Base-by-base conservation (phyloP, 1,284 basidiomycete genomes). In the Marasmius oreades region DNA sequence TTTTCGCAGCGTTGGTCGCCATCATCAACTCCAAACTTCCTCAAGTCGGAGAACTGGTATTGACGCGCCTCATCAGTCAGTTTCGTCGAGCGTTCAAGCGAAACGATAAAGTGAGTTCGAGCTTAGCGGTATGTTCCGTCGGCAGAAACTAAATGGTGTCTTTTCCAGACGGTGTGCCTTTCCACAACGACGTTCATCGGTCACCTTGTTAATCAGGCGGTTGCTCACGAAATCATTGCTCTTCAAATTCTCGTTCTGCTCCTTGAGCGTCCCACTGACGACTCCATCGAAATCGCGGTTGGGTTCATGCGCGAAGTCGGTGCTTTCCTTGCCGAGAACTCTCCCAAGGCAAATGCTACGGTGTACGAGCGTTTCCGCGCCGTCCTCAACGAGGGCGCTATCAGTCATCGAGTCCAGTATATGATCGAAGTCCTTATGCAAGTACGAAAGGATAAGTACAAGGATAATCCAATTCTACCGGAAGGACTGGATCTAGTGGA, bases 351-450 rank as follows among this genome's bases (percentile, higher is more conserved):
- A 59, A 98, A 93, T 67, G 90, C 93, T 39, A 89, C 87, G 51
- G 89, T 98, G 43, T 98, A 88, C 69, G 97, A 98, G 70, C 90
- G 95, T 37, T 98, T 99, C 83, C 88, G 96, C 50, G 92, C 93
- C 0, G 94, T 98, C 5, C 77, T 99, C 44, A 97, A 99, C 73
- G 97, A 99, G 70, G 95, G 93, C 46, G 77, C 82, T 42, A 96
- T 99, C 71, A 93, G 91, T 67, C 95, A 98, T 67, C 86, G 97
- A 63, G 94, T 98, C 24, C 96, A 99, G 69, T 99, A 98, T 75
- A 98, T 98, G 97, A 95, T 99, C 66, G 97, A 99, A 73, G 96
- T 99, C 4, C 79, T 97, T 53, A 97, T 98, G 90, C 95, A 97
- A 72, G 93, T 98, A 10, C 82, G 96, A 62, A 96, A 97, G 75